Evolutionary conservation across 768 basidiomycete species (phyloP), one percentile per base, ranked within the genome.

Genomic region (Amanita pseudoporphyria): DNA sequence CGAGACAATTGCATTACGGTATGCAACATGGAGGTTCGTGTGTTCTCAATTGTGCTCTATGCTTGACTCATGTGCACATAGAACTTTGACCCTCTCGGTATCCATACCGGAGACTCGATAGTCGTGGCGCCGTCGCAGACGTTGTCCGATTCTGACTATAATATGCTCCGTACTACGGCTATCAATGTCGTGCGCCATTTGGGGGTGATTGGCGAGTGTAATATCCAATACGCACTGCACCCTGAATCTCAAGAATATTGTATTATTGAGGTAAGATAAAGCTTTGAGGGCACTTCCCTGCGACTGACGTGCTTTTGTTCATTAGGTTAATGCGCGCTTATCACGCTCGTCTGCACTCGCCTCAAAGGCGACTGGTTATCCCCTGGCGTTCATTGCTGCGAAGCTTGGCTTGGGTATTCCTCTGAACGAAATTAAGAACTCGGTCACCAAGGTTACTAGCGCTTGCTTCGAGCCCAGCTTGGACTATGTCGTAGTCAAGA

Each of bases 21-120:
- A 54, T 99, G 95, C 70, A 99, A 99, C 72, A 99, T 99, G 95
- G 95, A 99, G 88, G 94, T 93, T 42, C 51, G 85, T 55, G 63
- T 9, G n/a, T 3, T 40, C 42, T 9, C 18, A n/a, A 41, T 37
- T 47, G 26, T 16, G 49, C 36, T 26, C 28, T 26, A 9, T 36
- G 31, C 22, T 49, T 26, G 36, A n/a, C 13, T 51, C 26, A 33
- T 28, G 32, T 5, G 33, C n/a, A 16, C 30, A 24, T 57, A 98
- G 95, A 99, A 99, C 72, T 99, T 99, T 58, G 95, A 99, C 65
- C 95, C 95, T 28, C 78, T 99, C 22, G 95, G 95, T 52, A 98
- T 96, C 57, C 95, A 99, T 60, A 99, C 95, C 1, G 95, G 95
- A 49, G 95, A 99, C 64, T 99, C 95, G 4, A 97, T 98, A 60